These are phyloP conservation scores for Aphanocladium album DNA, from an alignment of 2,329 filamentous ascomycete genomes.

Conservation along the genomic window DNA sequence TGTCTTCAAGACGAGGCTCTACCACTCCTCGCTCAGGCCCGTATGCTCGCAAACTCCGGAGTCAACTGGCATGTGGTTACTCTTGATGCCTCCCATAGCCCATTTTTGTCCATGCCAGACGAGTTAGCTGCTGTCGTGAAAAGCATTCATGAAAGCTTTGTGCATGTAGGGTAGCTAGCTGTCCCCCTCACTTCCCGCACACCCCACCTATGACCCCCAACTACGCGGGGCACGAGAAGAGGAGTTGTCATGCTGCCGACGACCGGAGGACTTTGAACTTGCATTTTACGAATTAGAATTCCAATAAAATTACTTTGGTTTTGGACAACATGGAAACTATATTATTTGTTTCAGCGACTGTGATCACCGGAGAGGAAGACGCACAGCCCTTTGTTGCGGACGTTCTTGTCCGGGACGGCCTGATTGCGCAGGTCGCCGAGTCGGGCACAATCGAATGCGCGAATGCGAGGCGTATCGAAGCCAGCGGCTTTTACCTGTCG, in stretches of 20 bases:
- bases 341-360: slow-evolving; percentile 19
- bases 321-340: slow-evolving; percentile 5
- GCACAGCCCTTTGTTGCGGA: slow-evolving; percentile 19
- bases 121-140: not conserved
- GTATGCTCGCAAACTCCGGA: not conserved
- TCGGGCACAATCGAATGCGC: slow-evolving; percentile 15
- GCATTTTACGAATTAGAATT: not conserved
- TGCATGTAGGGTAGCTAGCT: not conserved
- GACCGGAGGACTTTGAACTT: not conserved
- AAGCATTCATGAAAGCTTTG: not conserved
- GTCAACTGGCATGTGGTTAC: not conserved
- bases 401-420: slow-evolving; percentile 18
- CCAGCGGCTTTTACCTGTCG: slow-evolving; percentile 18
- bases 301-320: not conserved
- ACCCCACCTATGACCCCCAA: slow-evolving; percentile 9
- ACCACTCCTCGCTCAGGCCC: not conserved
- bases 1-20: not conserved
- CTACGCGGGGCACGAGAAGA: not conserved
- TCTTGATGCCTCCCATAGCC: not conserved
- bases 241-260: not conserved
- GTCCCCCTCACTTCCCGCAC: not conserved
- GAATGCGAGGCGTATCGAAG: slow-evolving; percentile 16
- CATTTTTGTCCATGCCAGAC: not conserved
- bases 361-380: slow-evolving; percentile 20
- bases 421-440: slow-evolving; percentile 17